Base-by-base conservation (phyloP, 2,329 filamentous ascomycete species). In the Hypoxylon rubiginosum region DNA sequence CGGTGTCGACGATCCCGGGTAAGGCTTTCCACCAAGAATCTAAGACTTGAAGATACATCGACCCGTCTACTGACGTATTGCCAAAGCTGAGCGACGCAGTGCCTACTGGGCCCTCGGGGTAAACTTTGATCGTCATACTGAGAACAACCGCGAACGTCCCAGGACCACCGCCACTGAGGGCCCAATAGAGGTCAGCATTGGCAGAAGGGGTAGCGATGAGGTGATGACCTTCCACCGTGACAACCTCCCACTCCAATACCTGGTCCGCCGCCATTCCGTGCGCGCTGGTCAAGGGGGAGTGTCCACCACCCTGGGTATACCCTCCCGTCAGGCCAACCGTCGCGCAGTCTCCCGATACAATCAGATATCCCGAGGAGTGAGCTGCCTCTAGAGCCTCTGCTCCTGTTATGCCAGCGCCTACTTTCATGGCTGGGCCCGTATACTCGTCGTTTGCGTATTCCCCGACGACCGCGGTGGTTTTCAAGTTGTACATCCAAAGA, bases 111-210 rank as follows among this genome's bases (percentile, higher is more conserved):
- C 59, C 64, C 39, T 82, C 82, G 0, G 76, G 73, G 67, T 84
- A 77, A 0, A 81, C 78, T 69, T 83, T 85, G 30, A 80, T 75
- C 0, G 84, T 87, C 72, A 87, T 78, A 4, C 82, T 84, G 13
- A 81, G 73, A 3, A 88, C 83, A 1, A 88, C 78, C 1, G 80
- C 86, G 67, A 83, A 89, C 2, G 80, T 86, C 2, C 85, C 85
- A 13, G 79, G 82, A 2, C 86, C 85, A 4, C 85, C 84, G 7
- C 85, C 84, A 49, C 77, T 77, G 4, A 87, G 73, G 2, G 86
- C 86, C 85, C 85, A 89, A 74, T 84, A 88, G 1, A 88, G 78
- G 58, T 88, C 86, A 0, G 76, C 54, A 58, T 87, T 81, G 17
- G 82, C 52, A 0, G 75, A 72, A 0, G 75, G 79, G 2, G 77